Percentiles rank a stretch among this genome's conserved stretches.
phyloP scores from a whole-genome alignment of 139 green algal genomes.

The Tetratostichococcus sp. region DNA sequence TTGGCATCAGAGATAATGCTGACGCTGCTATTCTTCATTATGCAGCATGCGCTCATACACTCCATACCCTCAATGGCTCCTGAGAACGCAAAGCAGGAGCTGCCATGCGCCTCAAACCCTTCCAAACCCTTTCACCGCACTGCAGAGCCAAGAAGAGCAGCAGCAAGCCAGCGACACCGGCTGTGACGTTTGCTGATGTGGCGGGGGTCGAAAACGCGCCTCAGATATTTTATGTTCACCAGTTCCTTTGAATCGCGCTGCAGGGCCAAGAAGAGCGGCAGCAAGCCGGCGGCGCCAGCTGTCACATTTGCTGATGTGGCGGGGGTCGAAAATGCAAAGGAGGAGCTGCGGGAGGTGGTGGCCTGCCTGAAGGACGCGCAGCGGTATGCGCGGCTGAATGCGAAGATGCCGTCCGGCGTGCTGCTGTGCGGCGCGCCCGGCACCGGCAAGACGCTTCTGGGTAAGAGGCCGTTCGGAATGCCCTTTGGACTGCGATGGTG shows the following conservation, averaged over 20 bases:
- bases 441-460: conserved; percentile 85
- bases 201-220: no score
- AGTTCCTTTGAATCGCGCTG: background rate
- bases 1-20: no score
- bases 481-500: no score
- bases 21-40: no score
- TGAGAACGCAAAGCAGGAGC: no score
- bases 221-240: no score
- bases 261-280: conserved; percentile 16
- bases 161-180: conserved; percentile 11
- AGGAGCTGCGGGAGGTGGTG: conserved; percentile 65
- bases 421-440: conserved; percentile 77
- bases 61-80: no score
- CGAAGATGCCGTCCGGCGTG: conserved; percentile 67
- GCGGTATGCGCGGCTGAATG: conserved; percentile 48
- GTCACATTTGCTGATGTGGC: conserved; percentile 74
- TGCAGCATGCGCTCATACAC: no score
- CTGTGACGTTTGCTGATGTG: background rate
- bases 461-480: conserved; percentile 14
- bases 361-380: conserved; percentile 39
- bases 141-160: conserved; percentile 15
- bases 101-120: no score
- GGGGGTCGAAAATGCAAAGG: conserved; percentile 82
- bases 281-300: conserved; percentile 17
- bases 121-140: no score